Conservation (phyloP, 2,329 filamentous ascomycete genomes). For the Colletotrichum liaoningense region DNA sequence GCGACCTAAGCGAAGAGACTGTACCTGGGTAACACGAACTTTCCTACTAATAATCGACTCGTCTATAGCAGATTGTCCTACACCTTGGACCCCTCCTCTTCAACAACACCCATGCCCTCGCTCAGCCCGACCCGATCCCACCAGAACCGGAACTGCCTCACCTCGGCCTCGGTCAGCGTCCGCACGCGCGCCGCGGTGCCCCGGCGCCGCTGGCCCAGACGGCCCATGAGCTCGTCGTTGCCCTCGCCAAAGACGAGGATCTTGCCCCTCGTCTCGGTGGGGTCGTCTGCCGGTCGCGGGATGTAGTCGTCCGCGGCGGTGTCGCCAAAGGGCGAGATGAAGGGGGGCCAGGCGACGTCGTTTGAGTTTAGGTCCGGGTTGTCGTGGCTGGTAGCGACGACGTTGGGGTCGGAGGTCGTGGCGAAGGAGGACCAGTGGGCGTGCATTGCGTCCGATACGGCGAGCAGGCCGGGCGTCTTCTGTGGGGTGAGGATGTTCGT, state of each 20-base stretch:
- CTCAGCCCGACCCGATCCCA: conserved; percentile 64
- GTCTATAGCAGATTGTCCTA: not conserved
- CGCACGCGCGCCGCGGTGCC: conserved; percentile 58
- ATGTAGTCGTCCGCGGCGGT: conserved; percentile 17
- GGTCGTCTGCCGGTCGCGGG: conserved; percentile 14
- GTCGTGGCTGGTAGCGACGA: not conserved
- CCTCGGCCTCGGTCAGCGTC: conserved; percentile 55
- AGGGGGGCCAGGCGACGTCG: conserved; percentile 54
- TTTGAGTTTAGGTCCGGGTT: conserved; percentile 26
- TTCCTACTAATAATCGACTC: not conserved
- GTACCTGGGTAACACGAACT: too few relatives aligned
- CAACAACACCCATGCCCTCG: conserved; percentile 51
- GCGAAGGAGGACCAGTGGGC: conserved; percentile 54
- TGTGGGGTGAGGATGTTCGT: conserved; percentile 48
- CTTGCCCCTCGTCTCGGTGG: conserved; percentile 41
- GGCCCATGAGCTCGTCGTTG: conserved; percentile 63
- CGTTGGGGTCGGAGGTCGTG: conserved; percentile 20
- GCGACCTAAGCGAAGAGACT: not conserved
- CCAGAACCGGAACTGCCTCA: conserved; percentile 69
- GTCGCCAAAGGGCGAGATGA: conserved; percentile 51
- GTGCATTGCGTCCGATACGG: conserved; percentile 47
- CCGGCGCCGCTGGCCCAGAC: conserved; percentile 43
- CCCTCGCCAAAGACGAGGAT: conserved; percentile 69
- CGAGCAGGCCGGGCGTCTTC: conserved; percentile 56
- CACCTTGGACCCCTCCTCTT: not conserved